Percentiles rank a stretch among this genome's conserved stretches.
phyloP scores from a whole-genome alignment of 306 rosid genomes.

The Boehmeria nivea region DNA sequence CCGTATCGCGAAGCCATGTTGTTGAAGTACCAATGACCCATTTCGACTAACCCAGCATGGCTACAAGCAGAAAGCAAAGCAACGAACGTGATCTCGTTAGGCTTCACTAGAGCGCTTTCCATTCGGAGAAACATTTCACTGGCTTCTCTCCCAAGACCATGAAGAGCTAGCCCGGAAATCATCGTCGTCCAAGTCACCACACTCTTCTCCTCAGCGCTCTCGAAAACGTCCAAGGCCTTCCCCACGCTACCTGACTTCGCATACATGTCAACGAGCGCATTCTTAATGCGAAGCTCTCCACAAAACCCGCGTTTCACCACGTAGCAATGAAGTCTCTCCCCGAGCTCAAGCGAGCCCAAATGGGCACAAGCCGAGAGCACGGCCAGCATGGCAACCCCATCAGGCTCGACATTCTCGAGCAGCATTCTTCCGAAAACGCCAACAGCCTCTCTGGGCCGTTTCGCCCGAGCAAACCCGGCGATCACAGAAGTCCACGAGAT shows the following conservation, averaged over 20 bases:
- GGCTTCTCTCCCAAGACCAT: slow-evolving; percentile 64
- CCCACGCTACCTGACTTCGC: slow-evolving; percentile 57
- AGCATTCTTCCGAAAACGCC: slow-evolving; percentile 48
- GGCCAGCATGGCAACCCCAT: slow-evolving; percentile 49
- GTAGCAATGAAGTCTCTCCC: slow-evolving; percentile 61
- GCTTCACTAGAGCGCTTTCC: slow-evolving; percentile 47
- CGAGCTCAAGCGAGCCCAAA: slow-evolving; percentile 60
- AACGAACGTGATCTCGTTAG: slow-evolving; percentile 54
- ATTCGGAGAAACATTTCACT: slow-evolving; percentile 38
- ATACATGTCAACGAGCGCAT: slow-evolving; percentile 72
- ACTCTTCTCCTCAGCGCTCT: slow-evolving; percentile 38
- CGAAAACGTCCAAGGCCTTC: slow-evolving; percentile 31
- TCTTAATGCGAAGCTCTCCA: slow-evolving; percentile 36
- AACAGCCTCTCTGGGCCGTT: slow-evolving; percentile 48
- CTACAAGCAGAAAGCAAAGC: slow-evolving; percentile 75
- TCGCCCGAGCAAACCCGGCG: slow-evolving; percentile 40
- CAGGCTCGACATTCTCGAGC: slow-evolving; percentile 49
- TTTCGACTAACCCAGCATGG: slow-evolving; percentile 56
- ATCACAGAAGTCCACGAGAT: slow-evolving; percentile 61
- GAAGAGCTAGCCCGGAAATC: slow-evolving; percentile 66
- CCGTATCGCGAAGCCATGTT: slow-evolving; percentile 41
- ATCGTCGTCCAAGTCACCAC: slow-evolving; percentile 62
- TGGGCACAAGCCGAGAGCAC: slow-evolving; percentile 69
- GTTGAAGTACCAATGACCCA: slow-evolving; percentile 36
- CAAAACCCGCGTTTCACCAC: slow-evolving; percentile 34